phyloP scores from a whole-genome alignment of 306 rosid species.

The Lupinus albus region DNA sequence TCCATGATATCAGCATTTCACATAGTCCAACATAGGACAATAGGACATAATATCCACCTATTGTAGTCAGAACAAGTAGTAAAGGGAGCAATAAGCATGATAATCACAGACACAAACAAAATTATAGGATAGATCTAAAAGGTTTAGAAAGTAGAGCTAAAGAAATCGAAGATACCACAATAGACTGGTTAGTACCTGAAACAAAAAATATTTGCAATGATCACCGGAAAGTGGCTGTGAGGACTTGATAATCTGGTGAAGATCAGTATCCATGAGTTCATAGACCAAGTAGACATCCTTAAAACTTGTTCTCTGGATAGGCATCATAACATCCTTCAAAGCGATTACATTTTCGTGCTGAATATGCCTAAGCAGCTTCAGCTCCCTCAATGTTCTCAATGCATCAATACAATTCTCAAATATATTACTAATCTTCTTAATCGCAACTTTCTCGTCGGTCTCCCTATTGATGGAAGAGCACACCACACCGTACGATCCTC shows the following conservation, averaged over 20 bases:
- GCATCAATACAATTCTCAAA: constrained; percentile 71
- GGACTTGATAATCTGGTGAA: constrained; percentile 76
- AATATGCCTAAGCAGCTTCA: constrained; percentile 73
- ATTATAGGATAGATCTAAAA: background rate
- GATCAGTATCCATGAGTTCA: constrained; percentile 96
- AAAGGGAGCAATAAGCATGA: background rate
- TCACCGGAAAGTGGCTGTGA: constrained; percentile 69
- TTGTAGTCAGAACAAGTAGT: background rate
- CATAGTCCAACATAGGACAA: background rate
- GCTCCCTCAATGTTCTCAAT: constrained; percentile 76
- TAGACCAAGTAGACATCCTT: constrained; percentile 87
- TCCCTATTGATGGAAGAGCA: constrained; percentile 78
- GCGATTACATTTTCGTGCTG: constrained; percentile 82
- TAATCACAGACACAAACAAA: constrained; percentile 21
- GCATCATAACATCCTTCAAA: constrained; percentile 87
- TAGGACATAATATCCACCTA: background rate
- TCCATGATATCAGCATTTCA: background rate
- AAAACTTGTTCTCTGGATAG: constrained; percentile 60
- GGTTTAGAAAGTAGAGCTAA: constrained; percentile 23
- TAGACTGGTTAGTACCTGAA: constrained; percentile 61
- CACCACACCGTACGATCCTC: constrained; percentile 84
- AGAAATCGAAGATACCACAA: constrained; percentile 10
- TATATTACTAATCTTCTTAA: constrained; percentile 78
- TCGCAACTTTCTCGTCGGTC: constrained; percentile 83
- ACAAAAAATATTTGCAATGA: constrained; percentile 78